Base-by-base conservation (phyloP, 2,329 filamentous ascomycete species). In the Pseudogymnoascus sp. region DNA sequence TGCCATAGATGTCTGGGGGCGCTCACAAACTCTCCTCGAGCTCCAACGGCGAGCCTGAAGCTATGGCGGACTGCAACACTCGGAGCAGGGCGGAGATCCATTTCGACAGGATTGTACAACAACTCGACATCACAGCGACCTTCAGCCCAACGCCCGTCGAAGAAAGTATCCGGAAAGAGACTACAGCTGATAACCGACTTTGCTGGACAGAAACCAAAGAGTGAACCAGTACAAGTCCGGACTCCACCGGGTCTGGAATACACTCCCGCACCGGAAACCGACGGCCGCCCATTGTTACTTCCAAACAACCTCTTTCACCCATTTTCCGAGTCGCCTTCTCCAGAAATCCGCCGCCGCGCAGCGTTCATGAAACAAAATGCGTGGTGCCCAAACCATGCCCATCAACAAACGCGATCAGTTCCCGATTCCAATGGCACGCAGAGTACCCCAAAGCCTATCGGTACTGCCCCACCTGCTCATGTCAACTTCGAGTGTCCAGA, bases 401-500 rank as follows among this genome's bases (percentile, higher is more conserved):
- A 99, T 75, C 86, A 87, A 69, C 84, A 87, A 63, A 93, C 90
- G 2, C 85, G 89, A 67, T 74, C 87, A 4, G 83, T 90, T 0
- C 82, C 81, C 62, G 86, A 86, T 35, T 82, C 86, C 1, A 78
- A 85, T 64, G 86, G 89, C 68, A 79, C 83, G 10, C 86, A 90
- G 73, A 81, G 81, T 35, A 78, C 80, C 66, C 86, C 87, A 71
- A 75, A 78, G 16, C 72, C 76, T 16, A 82, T 79, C 10, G 85
- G 83, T 56, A 74, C 76, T 40, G 76, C 86, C 65, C 82, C 91
- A 8, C 89, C 93, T 0, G 86, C 87, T 14, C 91, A 96, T 75
- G 91, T 97, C 61, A 82, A 89, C 69, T 97, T 96, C 72, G 95
- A 97, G 75, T 99, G 95, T 71, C 93, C 95, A 0, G 93, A 99